Evolutionary conservation across 768 basidiomycete species (phyloP).

Genomic region (Pholiota microspora): DNA sequence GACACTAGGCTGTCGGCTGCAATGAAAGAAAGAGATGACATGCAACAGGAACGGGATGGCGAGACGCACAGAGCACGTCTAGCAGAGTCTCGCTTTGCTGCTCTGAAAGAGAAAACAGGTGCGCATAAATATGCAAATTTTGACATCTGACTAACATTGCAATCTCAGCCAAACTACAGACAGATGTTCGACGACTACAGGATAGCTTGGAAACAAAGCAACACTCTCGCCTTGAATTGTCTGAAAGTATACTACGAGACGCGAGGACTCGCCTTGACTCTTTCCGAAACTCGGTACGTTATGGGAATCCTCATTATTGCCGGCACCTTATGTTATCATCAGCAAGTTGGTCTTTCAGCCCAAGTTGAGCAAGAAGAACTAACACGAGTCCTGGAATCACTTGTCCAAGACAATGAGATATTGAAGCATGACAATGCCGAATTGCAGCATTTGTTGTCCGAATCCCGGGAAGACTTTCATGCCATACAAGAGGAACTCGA

Average conservation of each 20-base stretch:
- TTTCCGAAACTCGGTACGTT: constrained; percentile 58
- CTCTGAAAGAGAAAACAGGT: constrained; percentile 71
- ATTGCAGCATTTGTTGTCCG: constrained; percentile 67
- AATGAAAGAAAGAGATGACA: constrained; percentile 79
- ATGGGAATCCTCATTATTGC: not conserved
- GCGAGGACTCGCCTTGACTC: constrained; percentile 61
- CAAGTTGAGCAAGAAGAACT: constrained; percentile 57
- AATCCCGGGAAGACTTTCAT: constrained; percentile 76
- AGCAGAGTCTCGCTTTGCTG: constrained; percentile 64
- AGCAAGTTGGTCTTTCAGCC: constrained; percentile 41
- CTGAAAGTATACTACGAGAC: constrained; percentile 65
- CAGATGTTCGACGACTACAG: constrained; percentile 62
- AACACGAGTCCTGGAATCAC: constrained; percentile 70
- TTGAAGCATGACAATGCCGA: constrained; percentile 82
- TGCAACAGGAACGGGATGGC: constrained; percentile 77
- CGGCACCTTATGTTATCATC: constrained; percentile 3
- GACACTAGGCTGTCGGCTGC: constrained; percentile 62
- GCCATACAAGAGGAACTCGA: constrained; percentile 71
- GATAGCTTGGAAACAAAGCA: constrained; percentile 61
- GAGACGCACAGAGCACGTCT: constrained; percentile 64
- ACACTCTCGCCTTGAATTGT: constrained; percentile 58
- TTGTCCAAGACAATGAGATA: constrained; percentile 83
- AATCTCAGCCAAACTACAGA: constrained; percentile 61
- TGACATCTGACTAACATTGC: not conserved
- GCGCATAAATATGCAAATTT: constrained; percentile 14